phyloP scores from a whole-genome alignment of 1,139 yeast genomes.

The Yamadazyma siamensis region DNA sequence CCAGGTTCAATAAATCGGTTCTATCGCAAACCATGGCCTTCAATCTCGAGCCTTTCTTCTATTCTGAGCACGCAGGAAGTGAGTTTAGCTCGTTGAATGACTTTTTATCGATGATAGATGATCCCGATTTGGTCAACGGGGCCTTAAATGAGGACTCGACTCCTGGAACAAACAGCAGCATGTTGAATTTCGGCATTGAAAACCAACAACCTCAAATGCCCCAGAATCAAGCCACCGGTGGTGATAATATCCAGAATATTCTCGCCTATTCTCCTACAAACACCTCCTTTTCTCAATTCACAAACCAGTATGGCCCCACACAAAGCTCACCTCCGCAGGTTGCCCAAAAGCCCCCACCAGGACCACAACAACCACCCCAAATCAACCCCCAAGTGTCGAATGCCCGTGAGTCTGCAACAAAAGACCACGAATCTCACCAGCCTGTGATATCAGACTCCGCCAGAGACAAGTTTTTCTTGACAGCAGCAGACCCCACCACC shows the following conservation, averaged over 20 bases:
- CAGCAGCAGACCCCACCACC: slow-evolving; percentile 97
- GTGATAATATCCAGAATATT: slow-evolving; percentile 21
- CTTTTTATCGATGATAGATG: slow-evolving; percentile 86
- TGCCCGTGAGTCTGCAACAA: slow-evolving; percentile 1
- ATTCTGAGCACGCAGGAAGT: slow-evolving; percentile 89
- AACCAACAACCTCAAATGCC: slow-evolving; percentile 6
- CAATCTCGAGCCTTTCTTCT: slow-evolving; percentile 73
- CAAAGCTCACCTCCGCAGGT: background rate
- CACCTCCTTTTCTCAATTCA: slow-evolving; percentile 18
- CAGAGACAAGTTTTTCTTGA: slow-evolving; percentile 86
- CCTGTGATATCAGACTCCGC: slow-evolving; percentile 75
- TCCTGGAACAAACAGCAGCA: slow-evolving; percentile 20
- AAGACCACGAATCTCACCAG: slow-evolving; percentile 19
- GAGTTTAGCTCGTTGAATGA: slow-evolving; percentile 90
- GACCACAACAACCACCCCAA: slow-evolving; percentile 6
- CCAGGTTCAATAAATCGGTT: slow-evolving; percentile 24
- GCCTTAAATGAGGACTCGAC: slow-evolving; percentile 36
- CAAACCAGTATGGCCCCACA: slow-evolving; percentile 5
- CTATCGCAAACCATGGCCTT: slow-evolving; percentile 44
- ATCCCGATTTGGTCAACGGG: slow-evolving; percentile 62
- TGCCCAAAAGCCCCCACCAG: slow-evolving; percentile 3
- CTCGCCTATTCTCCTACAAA: slow-evolving; percentile 30
- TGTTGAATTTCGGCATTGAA: slow-evolving; percentile 23
- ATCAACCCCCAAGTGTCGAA: slow-evolving; percentile 8
- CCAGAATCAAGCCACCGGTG: slow-evolving; percentile 5